Evolutionary conservation across 2,329 filamentous ascomycete species (phyloP).

Genomic region (Hyphodiscus sp.): DNA sequence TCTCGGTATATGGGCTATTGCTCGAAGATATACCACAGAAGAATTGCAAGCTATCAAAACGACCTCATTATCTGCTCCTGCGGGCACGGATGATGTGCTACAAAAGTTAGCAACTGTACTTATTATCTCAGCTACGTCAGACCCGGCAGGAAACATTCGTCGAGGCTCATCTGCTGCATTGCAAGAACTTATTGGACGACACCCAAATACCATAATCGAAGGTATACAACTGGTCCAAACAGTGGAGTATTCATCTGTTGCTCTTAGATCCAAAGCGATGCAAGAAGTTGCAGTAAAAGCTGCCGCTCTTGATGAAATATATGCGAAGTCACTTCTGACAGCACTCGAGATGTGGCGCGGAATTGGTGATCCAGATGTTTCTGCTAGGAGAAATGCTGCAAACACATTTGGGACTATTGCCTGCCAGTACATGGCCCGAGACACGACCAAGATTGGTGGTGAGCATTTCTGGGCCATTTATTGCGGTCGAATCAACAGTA

Average conservation of each 20-base stretch:
- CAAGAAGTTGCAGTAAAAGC: constrained; percentile 67
- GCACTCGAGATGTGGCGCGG: constrained; percentile 80
- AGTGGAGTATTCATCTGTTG: constrained; percentile 90
- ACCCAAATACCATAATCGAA: constrained; percentile 75
- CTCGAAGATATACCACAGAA: constrained; percentile 74
- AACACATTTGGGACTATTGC: constrained; percentile 58
- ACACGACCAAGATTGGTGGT: neutral
- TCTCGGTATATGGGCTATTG: constrained; percentile 91
- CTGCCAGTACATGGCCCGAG: constrained; percentile 10
- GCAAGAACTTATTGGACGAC: constrained; percentile 87
- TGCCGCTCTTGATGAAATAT: constrained; percentile 47
- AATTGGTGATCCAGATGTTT: constrained; percentile 69
- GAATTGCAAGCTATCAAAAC: constrained; percentile 62
- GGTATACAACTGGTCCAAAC: constrained; percentile 83
- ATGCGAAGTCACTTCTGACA: constrained; percentile 55
- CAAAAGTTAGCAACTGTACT: constrained; percentile 78
- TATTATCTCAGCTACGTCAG: constrained; percentile 73
- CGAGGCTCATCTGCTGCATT: constrained; percentile 87
- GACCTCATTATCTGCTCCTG: neutral
- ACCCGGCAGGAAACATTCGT: constrained; percentile 88
- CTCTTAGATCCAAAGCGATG: constrained; percentile 77
- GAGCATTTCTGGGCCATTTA: constrained; percentile 1
- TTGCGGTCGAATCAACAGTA: neutral
- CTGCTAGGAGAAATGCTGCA: constrained; percentile 67
- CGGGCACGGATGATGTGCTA: constrained; percentile 42